These are phyloP conservation scores for Nemophila menziesii DNA, from an alignment of 257 asterid species.

Conservation along the genomic window DNA sequence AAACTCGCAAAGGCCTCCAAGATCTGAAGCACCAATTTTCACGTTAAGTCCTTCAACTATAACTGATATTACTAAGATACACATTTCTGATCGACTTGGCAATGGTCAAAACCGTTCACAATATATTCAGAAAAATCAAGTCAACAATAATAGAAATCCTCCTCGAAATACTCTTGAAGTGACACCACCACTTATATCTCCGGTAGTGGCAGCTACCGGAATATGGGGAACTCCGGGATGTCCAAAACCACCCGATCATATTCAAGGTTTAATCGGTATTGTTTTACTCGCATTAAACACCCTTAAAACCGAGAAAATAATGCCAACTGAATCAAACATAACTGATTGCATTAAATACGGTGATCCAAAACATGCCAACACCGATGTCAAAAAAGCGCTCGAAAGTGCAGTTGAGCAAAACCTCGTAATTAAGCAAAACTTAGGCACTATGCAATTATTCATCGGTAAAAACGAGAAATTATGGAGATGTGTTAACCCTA, in stretches of 20 bases:
- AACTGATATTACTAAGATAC: conserved; percentile 27
- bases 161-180: conserved; percentile 35
- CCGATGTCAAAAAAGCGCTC: conserved; percentile 83
- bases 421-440: conserved; percentile 53
- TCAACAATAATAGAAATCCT: conserved; percentile 26
- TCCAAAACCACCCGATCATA: conserved; percentile 57
- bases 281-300: conserved; percentile 70
- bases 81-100: conserved; percentile 20
- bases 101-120: conserved; percentile 22
- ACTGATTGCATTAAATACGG: conserved; percentile 67
- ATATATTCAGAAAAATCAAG: conserved; percentile 28
- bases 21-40: conserved; percentile 23
- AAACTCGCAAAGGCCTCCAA: conserved; percentile 13
- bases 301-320: conserved; percentile 63
- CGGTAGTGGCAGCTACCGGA: conserved; percentile 22
- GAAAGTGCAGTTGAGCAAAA: conserved; percentile 69
- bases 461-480: conserved; percentile 67
- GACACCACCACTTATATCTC: conserved; percentile 21
- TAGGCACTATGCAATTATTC: conserved; percentile 50
- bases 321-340: conserved; percentile 82
- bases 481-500: conserved; percentile 73
- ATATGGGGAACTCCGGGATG: conserved; percentile 63
- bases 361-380: conserved; percentile 48
- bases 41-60: conserved; percentile 20
- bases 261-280: conserved; percentile 72